These are phyloP conservation scores for Drechslerella dactyloides DNA, from an alignment of 2,329 filamentous ascomycete species.

Conservation along the genomic window DNA sequence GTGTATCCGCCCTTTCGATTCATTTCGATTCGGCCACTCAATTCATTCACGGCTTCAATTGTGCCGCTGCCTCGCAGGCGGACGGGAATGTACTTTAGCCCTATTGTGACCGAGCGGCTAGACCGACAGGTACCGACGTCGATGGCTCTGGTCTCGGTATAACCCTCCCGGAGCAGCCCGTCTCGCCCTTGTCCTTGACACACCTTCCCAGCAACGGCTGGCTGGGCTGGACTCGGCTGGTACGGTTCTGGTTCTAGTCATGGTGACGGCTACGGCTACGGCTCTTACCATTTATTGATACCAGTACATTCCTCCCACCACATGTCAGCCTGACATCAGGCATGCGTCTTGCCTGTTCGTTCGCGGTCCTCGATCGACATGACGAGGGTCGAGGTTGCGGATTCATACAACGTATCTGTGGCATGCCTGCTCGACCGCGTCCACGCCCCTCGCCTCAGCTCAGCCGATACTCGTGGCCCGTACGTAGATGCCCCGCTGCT, in stretches of 20 bases:
- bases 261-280: neutral
- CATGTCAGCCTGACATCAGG: constrained; percentile 51
- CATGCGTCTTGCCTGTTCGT: constrained; percentile 32
- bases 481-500: constrained; percentile 12
- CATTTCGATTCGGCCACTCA: neutral
- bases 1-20: constrained; percentile 12
- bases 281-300: neutral
- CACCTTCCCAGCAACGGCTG: constrained; percentile 16
- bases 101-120: constrained; percentile 19
- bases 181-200: constrained; percentile 41
- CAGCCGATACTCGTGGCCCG: neutral
- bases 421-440: too few species aligned
- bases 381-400: constrained; percentile 4
- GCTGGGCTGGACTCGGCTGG: constrained; percentile 14
- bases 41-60: too few species aligned
- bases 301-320: constrained; percentile 5
- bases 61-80: too few species aligned
- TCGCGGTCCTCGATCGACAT: constrained; percentile 37
- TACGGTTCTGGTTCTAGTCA: too few species aligned
- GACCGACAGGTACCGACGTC: constrained; percentile 32
- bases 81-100: too few species aligned
- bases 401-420: neutral
- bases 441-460: neutral
- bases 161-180: constrained; percentile 21
- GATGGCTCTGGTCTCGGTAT: constrained; percentile 26